Percentiles rank a stretch among this genome's conserved stretches.
phyloP scores from a whole-genome alignment of 2,329 filamentous ascomycete genomes.

The Trichoderma oligosporum region DNA sequence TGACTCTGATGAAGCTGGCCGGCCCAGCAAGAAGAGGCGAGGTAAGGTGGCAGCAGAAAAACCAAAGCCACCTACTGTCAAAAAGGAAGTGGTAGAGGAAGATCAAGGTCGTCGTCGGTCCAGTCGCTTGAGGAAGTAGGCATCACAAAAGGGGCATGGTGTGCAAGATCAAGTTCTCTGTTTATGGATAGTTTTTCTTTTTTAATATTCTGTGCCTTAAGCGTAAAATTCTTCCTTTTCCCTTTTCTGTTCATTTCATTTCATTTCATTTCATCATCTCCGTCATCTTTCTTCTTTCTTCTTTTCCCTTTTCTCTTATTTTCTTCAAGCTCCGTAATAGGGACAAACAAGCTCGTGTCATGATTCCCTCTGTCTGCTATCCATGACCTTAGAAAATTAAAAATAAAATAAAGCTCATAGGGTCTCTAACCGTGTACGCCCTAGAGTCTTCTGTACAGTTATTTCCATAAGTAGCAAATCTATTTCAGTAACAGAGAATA shows the following conservation, averaged over 20 bases:
- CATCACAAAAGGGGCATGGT: background rate
- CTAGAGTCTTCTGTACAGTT: background rate
- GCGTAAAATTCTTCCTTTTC: no score
- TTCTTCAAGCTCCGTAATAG: no score
- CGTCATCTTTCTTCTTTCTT: background rate
- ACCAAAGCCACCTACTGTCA: slow-evolving; percentile 14
- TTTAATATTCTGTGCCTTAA: no score
- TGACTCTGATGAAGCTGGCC: slow-evolving; percentile 27
- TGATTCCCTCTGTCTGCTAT: no score
- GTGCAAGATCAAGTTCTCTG: background rate
- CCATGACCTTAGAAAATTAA: background rate
- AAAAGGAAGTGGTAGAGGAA: background rate
- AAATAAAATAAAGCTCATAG: background rate
- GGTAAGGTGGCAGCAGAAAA: slow-evolving; percentile 25
- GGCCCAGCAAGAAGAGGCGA: slow-evolving; percentile 29
- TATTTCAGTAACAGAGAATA: background rate
- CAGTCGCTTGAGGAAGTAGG: slow-evolving; percentile 26
- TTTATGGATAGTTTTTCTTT: background rate
- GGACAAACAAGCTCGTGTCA: no score
- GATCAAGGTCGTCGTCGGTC: slow-evolving; percentile 29
- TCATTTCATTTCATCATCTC: no score
- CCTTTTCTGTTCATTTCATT: no score
- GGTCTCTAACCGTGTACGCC: background rate
- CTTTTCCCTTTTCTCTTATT: background rate
- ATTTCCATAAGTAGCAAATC: no score